Evolutionary conservation across 371 early-diverging fungal genomes (phyloP).

Genomic region (Mortierella sp.): DNA sequence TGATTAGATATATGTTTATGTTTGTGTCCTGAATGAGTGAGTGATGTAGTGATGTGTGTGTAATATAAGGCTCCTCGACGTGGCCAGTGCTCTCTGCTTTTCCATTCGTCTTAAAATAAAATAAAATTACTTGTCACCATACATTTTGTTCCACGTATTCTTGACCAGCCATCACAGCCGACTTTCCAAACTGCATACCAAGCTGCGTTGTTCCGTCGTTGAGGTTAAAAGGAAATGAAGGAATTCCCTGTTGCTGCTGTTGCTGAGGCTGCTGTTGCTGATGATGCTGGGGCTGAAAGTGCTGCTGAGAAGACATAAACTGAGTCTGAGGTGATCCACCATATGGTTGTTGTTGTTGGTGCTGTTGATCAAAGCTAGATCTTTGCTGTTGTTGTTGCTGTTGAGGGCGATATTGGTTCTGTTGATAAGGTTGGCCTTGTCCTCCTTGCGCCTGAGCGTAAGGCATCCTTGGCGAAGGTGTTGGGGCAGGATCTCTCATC

Average conservation of each 20-base stretch:
- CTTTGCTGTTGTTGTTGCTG: conserved; percentile 57
- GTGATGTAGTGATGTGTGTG: neutral
- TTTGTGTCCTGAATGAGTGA: neutral
- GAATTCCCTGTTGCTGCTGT: conserved; percentile 54
- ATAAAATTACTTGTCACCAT: conserved; percentile 34
- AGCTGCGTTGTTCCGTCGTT: conserved; percentile 91
- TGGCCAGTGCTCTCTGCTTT: conserved; percentile 16
- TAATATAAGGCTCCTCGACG: neutral
- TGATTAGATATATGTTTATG: neutral
- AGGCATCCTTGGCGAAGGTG: conserved; percentile 64
- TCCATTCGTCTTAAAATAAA: neutral
- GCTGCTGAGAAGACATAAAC: conserved; percentile 54
- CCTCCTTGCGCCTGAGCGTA: conserved; percentile 45
- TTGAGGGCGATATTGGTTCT: conserved; percentile 57
- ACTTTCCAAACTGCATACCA: conserved; percentile 95
- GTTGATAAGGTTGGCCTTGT: conserved; percentile 43
- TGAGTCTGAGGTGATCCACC: conserved; percentile 45
- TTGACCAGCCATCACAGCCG: conserved; percentile 90
- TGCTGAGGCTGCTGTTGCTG: conserved; percentile 56
- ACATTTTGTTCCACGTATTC: conserved; percentile 95
- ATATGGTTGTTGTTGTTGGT: conserved; percentile 54
- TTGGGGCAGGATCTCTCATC: conserved; percentile 64
- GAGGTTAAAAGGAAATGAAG: conserved; percentile 60
- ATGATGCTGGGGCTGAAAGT: conserved; percentile 39
- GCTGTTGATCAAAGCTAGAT: conserved; percentile 55